phyloP scores from a whole-genome alignment of 441 rosid species.

The Gossypium schwendimanii region DNA sequence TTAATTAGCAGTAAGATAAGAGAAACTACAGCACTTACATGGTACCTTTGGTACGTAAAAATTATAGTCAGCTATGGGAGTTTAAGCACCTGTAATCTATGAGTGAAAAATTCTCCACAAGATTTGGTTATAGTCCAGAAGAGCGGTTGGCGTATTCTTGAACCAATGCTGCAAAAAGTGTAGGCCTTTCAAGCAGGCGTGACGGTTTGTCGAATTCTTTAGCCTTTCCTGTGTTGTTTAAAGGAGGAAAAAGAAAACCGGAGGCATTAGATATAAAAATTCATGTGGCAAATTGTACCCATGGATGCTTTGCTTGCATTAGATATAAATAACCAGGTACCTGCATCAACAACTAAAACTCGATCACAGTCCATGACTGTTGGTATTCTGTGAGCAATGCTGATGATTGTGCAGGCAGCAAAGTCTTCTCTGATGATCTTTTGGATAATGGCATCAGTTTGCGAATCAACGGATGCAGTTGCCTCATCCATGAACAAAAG shows the following conservation, averaged over 20 bases:
- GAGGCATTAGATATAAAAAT: not conserved
- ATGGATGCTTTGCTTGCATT: slow-evolving; percentile 4
- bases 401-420: slow-evolving; percentile 69
- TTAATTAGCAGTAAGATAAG: not conserved
- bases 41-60: not conserved
- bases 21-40: not conserved
- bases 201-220: slow-evolving; percentile 76
- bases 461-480: slow-evolving; percentile 91
- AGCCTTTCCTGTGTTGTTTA: slow-evolving; percentile 48
- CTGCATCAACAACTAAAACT: slow-evolving; percentile 85
- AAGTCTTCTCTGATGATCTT: slow-evolving; percentile 83
- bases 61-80: not conserved
- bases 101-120: not conserved
- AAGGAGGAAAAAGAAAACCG: not conserved
- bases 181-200: slow-evolving; percentile 53
- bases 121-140: slow-evolving; percentile 35
- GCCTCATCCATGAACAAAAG: slow-evolving; percentile 88
- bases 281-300: not conserved
- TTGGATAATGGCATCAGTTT: slow-evolving; percentile 83
- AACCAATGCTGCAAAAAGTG: slow-evolving; percentile 76
- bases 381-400: slow-evolving; percentile 94
- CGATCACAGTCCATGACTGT: slow-evolving; percentile 94
- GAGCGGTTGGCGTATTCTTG: slow-evolving; percentile 91
- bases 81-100: not conserved
- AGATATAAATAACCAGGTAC: slow-evolving; percentile 17